These are phyloP conservation scores for Rhizophora apiculata DNA, from an alignment of 345 rosid species.

Conservation along the genomic window DNA sequence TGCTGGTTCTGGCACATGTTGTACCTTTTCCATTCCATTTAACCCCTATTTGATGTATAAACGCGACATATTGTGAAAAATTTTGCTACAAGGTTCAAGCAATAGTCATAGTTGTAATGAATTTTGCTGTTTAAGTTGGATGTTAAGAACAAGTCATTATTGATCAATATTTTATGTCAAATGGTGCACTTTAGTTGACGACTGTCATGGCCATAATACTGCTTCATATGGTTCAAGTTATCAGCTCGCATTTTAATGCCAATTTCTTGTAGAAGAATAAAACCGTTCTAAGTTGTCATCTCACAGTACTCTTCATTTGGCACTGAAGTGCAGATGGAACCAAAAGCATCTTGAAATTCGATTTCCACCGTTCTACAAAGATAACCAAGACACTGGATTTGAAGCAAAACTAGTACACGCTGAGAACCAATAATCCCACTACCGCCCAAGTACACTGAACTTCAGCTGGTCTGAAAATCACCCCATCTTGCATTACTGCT, in stretches of 20 bases:
- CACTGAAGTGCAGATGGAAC: too few relatives aligned
- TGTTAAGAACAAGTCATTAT: not conserved
- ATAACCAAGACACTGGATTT: too few relatives aligned
- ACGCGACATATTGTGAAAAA: conserved; percentile 36
- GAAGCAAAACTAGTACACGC: too few relatives aligned
- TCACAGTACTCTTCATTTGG: too few relatives aligned
- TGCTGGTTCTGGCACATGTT: conserved; percentile 37
- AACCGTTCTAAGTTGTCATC: too few relatives aligned
- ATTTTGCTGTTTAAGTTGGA: conserved; percentile 12
- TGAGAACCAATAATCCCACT: too few relatives aligned
- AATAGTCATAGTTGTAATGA: conserved; percentile 8
- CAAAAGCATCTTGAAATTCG: too few relatives aligned
- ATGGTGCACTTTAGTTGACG: not conserved
- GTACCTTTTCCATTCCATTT: conserved; percentile 33
- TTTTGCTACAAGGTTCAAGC: conserved; percentile 40
- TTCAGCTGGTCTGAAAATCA: not conserved
- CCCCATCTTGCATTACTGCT: conserved; percentile 1
- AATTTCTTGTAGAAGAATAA: too few relatives aligned
- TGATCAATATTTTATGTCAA: not conserved
- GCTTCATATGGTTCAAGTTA: too few relatives aligned
- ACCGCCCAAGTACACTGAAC: not conserved
- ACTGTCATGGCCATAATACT: not conserved
- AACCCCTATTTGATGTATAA: conserved; percentile 40
- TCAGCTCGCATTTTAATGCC: too few relatives aligned
- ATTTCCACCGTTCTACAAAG: too few relatives aligned